Evolutionary conservation across 768 basidiomycete genomes (phyloP).

Genomic region (Agrocybe pediades): DNA sequence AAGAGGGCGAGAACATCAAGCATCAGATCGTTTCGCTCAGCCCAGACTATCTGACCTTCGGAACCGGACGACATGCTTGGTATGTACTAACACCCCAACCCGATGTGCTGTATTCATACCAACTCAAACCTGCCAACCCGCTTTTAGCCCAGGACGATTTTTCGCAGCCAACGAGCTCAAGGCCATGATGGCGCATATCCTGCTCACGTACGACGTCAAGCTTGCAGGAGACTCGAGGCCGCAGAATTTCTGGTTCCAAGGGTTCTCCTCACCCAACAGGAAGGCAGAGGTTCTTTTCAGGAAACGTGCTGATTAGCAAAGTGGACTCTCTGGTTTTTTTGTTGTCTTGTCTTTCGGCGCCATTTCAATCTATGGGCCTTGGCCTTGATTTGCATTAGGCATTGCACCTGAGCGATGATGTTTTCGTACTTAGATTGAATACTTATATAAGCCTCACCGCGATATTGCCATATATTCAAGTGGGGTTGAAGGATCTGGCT

Average conservation of each 20-base stretch:
- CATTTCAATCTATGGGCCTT: too few species aligned
- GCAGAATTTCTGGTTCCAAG: constrained; percentile 21
- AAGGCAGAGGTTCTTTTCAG: neutral
- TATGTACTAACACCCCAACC: neutral
- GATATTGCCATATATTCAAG: too few species aligned
- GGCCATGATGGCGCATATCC: constrained; percentile 42
- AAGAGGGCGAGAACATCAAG: constrained; percentile 14
- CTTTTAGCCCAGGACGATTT: constrained; percentile 37
- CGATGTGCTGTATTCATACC: neutral
- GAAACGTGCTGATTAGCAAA: neutral
- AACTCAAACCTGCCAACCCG: neutral
- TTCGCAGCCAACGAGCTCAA: constrained; percentile 31
- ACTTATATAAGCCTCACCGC: too few species aligned
- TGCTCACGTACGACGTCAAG: constrained; percentile 43
- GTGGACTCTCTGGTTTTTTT: neutral
- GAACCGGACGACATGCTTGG: constrained; percentile 33
- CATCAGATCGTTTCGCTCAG: constrained; percentile 27
- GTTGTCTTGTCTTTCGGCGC: too few species aligned
- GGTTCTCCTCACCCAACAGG: neutral
- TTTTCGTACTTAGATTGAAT: too few species aligned
- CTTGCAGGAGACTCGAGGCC: constrained; percentile 27
- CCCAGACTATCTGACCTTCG: constrained; percentile 32
- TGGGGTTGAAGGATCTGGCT: too few species aligned
- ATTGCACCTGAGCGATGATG: too few species aligned
- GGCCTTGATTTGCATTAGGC: too few species aligned